These are phyloP conservation scores for Umbilicaria muhlenbergii DNA, from an alignment of 495 filamentous ascomycete genomes.

Conservation along the genomic window DNA sequence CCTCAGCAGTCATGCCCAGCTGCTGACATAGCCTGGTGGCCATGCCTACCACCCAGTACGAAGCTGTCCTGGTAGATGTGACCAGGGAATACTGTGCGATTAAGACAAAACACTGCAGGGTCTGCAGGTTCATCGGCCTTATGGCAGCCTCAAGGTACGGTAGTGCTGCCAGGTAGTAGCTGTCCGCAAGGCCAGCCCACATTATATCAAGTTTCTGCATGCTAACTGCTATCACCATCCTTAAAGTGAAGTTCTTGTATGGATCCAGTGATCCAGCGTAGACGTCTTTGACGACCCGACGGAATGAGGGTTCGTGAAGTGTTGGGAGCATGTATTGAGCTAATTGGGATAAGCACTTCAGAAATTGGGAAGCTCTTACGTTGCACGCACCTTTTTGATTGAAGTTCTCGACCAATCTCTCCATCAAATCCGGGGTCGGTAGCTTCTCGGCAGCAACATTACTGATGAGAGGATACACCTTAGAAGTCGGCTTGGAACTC, in stretches of 20 bases:
- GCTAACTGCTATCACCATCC: conserved; percentile 82
- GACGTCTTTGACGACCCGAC: conserved; percentile 61
- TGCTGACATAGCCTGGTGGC: conserved; percentile 77
- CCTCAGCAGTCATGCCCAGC: conserved; percentile 69
- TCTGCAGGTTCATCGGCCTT: conserved; percentile 64
- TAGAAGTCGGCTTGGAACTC: conserved; percentile 44
- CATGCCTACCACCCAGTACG: conserved; percentile 80
- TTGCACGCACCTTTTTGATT: conserved; percentile 53
- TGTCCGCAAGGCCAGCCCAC: conserved; percentile 77
- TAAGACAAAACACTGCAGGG: conserved; percentile 76
- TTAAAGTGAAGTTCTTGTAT: conserved; percentile 69
- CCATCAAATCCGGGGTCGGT: conserved; percentile 48
- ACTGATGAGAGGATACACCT: conserved; percentile 66
- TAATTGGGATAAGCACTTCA: conserved; percentile 15
- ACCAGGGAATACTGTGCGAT: conserved; percentile 86
- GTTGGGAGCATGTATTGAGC: conserved; percentile 76
- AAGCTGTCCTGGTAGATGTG: conserved; percentile 76
- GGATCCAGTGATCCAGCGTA: conserved; percentile 60
- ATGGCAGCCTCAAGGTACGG: conserved; percentile 64
- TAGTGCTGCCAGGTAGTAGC: conserved; percentile 79
- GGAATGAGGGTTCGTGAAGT: conserved; percentile 68
- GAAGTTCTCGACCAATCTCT: conserved; percentile 64
- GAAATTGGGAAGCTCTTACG: no score
- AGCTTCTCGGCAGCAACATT: conserved; percentile 52
- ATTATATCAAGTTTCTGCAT: conserved; percentile 72